Conservation (phyloP, 2,329 filamentous ascomycete species). For the Aspergillus flavus region DNA sequence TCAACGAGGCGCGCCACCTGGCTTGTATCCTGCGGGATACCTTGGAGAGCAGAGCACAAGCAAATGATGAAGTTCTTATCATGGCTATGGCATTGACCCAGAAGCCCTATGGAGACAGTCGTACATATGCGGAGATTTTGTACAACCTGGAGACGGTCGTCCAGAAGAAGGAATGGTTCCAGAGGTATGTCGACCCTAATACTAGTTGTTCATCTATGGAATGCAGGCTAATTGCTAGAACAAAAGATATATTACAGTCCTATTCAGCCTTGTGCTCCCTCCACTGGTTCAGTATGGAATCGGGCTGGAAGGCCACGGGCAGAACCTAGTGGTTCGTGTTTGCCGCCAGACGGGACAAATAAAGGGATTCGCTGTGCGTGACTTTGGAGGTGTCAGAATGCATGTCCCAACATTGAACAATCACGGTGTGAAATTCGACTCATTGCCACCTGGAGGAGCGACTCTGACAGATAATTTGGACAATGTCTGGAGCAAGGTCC, state of each 20-base stretch:
- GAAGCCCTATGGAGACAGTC: slow-evolving; percentile 3
- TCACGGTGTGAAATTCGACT: slow-evolving; percentile 14
- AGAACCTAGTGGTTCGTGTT: slow-evolving; percentile 22
- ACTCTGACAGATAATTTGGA: slow-evolving; percentile 15
- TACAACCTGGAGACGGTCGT: slow-evolving; percentile 14
- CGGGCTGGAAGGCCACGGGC: slow-evolving; percentile 49
- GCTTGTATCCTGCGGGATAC: slow-evolving; percentile 26
- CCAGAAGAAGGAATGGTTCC: slow-evolving; percentile 22
- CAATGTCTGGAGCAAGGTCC: slow-evolving; percentile 21
- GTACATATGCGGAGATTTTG: slow-evolving; percentile 21
- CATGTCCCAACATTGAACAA: slow-evolving; percentile 16
- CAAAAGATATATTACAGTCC: slow-evolving; percentile 16
- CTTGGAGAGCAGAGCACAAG: slow-evolving; percentile 16
- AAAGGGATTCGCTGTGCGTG: slow-evolving; percentile 25
- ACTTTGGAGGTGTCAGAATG: slow-evolving; percentile 24
- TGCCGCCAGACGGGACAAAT: slow-evolving; percentile 17
- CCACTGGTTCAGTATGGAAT: slow-evolving; percentile 21
- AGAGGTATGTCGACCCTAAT: slow-evolving; percentile 1
- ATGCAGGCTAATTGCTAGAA: too few species aligned
- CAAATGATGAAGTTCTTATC: slow-evolving; percentile 21
- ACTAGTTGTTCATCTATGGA: too few species aligned
- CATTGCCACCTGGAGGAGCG: slow-evolving; percentile 7
- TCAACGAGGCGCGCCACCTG: slow-evolving; percentile 23
- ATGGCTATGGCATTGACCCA: slow-evolving; percentile 21
- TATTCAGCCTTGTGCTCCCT: slow-evolving; percentile 18